These are phyloP conservation scores for Tilletia indica DNA, from an alignment of 1,284 basidiomycete genomes.

Conservation along the genomic window DNA sequence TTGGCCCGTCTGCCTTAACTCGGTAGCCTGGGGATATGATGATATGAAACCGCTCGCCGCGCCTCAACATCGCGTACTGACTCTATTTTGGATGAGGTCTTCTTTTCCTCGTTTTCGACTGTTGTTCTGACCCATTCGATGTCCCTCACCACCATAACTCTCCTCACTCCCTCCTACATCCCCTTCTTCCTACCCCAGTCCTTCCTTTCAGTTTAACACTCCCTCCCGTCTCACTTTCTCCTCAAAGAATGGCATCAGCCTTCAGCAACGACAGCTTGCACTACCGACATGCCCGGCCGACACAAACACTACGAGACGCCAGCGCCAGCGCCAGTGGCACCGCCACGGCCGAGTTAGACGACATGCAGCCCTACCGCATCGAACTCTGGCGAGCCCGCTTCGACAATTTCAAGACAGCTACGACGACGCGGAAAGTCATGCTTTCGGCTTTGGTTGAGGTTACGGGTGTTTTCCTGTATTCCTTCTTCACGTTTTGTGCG, in stretches of 20 bases:
- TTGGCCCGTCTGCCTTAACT: too few species aligned
- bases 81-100: too few species aligned
- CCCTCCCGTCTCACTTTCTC: background rate
- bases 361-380: constrained; percentile 5
- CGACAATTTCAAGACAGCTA: constrained; percentile 8
- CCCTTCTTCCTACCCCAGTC: background rate
- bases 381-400: constrained; percentile 6
- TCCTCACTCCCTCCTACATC: background rate
- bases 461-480: background rate
- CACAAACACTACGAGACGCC: background rate
- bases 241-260: background rate
- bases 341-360: too few species aligned
- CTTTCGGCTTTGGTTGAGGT: background rate
- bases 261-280: background rate
- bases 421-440: background rate
- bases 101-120: too few species aligned
- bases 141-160: too few species aligned
- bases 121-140: too few species aligned
- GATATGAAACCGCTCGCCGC: too few species aligned
- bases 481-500: background rate
- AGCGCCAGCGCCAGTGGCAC: too few species aligned
- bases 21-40: too few species aligned
- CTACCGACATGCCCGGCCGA: background rate
- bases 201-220: background rate
- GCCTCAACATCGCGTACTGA: too few species aligned